phyloP scores from a whole-genome alignment of 2,329 filamentous ascomycete species.

The Fusarium circinatum region DNA sequence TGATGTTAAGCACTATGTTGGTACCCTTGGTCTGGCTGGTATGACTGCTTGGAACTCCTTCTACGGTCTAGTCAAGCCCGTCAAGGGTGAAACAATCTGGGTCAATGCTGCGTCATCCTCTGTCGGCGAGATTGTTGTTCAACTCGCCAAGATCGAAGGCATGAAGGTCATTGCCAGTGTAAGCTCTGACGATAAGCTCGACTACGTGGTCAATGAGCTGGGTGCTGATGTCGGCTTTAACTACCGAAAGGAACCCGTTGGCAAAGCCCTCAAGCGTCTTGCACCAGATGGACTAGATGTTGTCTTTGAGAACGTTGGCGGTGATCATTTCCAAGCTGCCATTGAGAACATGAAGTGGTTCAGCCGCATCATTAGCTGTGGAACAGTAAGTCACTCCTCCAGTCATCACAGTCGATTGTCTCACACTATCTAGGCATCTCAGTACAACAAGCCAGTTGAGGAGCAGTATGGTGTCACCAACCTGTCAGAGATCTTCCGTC shows the following conservation, averaged over 20 bases:
- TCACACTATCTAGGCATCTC: background rate
- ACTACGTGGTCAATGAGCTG: background rate
- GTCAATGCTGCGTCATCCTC: background rate
- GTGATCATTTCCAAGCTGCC: background rate
- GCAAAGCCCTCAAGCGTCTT: background rate
- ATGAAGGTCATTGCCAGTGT: background rate
- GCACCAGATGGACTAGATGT: background rate
- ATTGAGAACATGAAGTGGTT: background rate
- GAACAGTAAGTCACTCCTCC: background rate
- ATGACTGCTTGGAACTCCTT: background rate
- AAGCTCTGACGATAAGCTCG: background rate
- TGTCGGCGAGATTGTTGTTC: background rate
- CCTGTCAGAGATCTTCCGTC: background rate
- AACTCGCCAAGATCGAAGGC: background rate
- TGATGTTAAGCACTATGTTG: background rate
- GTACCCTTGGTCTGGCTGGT: background rate
- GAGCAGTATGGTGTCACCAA: background rate
- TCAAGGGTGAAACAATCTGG: background rate
- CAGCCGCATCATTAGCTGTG: background rate
- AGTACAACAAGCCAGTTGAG: background rate
- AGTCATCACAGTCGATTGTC: rapidly evolving
- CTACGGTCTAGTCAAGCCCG: background rate
- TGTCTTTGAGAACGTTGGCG: background rate
- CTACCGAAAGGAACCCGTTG: background rate
- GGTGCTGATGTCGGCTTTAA: background rate